Evolutionary conservation across 176 grass and related monocot genomes (phyloP).

Genomic region (Juncus inflexus): DNA sequence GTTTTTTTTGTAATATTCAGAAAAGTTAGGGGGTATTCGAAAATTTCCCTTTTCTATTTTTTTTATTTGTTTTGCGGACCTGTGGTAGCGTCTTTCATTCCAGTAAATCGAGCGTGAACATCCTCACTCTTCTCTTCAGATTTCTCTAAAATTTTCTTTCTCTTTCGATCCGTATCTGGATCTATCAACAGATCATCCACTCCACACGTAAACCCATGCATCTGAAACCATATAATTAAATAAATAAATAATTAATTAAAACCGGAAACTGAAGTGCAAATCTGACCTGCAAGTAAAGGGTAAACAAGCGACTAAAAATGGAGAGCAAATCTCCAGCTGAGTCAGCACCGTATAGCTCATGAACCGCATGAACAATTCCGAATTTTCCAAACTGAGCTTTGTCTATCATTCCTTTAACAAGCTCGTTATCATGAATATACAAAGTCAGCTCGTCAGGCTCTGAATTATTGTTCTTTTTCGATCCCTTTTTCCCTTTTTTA

Average conservation of each 20-base stretch:
- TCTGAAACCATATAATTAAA: constrained; percentile 38
- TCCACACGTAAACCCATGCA: constrained; percentile 95
- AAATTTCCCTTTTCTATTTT: too few relatives aligned
- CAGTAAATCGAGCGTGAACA: constrained; percentile 44
- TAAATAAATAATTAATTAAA: background rate
- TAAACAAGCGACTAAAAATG: constrained; percentile 88
- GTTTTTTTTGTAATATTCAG: too few relatives aligned
- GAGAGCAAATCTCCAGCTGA: constrained; percentile 72
- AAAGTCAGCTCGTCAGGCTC: constrained; percentile 36
- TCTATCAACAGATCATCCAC: constrained; percentile 69
- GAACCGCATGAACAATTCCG: constrained; percentile 81
- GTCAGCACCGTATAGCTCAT: constrained; percentile 89
- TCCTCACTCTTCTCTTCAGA: constrained; percentile 40
- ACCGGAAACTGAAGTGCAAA: background rate
- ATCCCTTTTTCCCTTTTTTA: constrained; percentile 18
- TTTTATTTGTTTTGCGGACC: background rate
- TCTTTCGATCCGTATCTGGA: constrained; percentile 26
- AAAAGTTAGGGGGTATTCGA: too few relatives aligned
- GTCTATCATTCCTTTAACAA: constrained; percentile 88
- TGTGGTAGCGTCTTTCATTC: constrained; percentile 2
- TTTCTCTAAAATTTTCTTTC: constrained; percentile 34
- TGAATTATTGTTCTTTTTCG: background rate
- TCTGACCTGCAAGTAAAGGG: constrained; percentile 75
- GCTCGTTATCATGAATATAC: constrained; percentile 56
- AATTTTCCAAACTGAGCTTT: constrained; percentile 79